These are phyloP conservation scores for Fusarium sarcochroum DNA, from an alignment of 2,329 filamentous ascomycete species.

Conservation along the genomic window DNA sequence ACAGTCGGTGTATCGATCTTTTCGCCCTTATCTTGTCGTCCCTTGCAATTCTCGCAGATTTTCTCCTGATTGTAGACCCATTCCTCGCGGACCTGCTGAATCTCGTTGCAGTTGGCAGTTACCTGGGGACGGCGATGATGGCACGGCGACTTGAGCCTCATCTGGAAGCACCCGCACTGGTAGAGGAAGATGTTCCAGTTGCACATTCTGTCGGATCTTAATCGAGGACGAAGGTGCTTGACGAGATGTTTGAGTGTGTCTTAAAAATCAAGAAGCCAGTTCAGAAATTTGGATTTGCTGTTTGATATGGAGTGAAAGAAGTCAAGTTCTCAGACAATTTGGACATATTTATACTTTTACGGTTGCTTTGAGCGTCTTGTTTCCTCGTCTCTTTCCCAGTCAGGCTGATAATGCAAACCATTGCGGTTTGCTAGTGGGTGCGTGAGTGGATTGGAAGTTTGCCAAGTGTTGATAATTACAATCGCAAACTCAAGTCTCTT, in stretches of 20 bases:
- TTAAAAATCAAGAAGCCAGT: neutral
- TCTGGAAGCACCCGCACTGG: constrained; percentile 22
- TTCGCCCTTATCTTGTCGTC: neutral
- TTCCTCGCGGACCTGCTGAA: constrained; percentile 29
- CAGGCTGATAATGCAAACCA: neutral
- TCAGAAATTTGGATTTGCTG: neutral
- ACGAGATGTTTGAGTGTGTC: neutral
- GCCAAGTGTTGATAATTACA: neutral
- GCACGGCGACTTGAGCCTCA: constrained; percentile 29
- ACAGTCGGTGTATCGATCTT: constrained; percentile 2
- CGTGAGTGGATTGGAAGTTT: constrained; percentile 7
- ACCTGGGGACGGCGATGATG: constrained; percentile 24
- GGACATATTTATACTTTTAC: constrained; percentile 1
- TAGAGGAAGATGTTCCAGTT: constrained; percentile 36
- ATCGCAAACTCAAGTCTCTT: neutral
- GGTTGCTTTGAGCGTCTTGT: neutral
- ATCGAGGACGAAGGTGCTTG: neutral
- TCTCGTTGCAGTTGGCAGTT: constrained; percentile 21
- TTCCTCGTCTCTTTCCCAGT: neutral
- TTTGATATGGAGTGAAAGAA: neutral
- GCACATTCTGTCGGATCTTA: constrained; percentile 20
- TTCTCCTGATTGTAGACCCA: constrained; percentile 29
- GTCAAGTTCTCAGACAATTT: too few relatives aligned
- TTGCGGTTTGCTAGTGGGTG: constrained; percentile 7
- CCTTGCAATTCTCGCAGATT: constrained; percentile 13